Conservation (phyloP, 108 stramenopile species). For the Mediolabrus comicus region DNA sequence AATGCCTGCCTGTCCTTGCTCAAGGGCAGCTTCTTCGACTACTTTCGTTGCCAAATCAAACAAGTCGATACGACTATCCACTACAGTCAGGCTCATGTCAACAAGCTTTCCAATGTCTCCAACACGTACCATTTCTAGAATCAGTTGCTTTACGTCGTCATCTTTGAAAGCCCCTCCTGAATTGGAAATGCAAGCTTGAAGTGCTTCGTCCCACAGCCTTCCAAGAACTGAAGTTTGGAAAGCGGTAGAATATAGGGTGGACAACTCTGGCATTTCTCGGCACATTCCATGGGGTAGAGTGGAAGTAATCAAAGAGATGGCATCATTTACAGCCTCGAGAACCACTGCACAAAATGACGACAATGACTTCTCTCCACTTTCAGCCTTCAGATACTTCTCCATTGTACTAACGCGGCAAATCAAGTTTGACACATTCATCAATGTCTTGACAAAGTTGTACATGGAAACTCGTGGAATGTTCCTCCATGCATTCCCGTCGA, state of each 20-base stretch:
- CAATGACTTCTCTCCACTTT: not conserved
- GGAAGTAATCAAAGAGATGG: slow-evolving; percentile 14
- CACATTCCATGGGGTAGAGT: slow-evolving; percentile 2
- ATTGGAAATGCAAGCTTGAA: slow-evolving; percentile 56
- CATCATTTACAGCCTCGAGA: slow-evolving; percentile 27
- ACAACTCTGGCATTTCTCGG: slow-evolving; percentile 53
- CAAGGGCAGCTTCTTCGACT: slow-evolving; percentile 40
- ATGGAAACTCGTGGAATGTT: not conserved
- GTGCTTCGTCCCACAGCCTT: slow-evolving; percentile 66
- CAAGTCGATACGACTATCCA: slow-evolving; percentile 55
- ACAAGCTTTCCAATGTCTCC: slow-evolving; percentile 67
- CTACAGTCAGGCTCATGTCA: slow-evolving; percentile 52
- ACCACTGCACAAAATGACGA: slow-evolving; percentile 24
- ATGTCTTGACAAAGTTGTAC: slow-evolving; percentile 18
- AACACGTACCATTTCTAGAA: slow-evolving; percentile 75
- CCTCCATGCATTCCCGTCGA: slow-evolving; percentile 2
- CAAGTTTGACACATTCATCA: slow-evolving; percentile 33
- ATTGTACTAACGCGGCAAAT: slow-evolving; percentile 27
- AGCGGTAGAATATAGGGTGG: slow-evolving; percentile 55
- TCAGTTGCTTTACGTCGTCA: slow-evolving; percentile 52
- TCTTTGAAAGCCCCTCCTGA: slow-evolving; percentile 38
- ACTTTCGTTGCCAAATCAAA: slow-evolving; percentile 65
- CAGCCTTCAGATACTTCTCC: slow-evolving; percentile 3
- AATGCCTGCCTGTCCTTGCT: not conserved
- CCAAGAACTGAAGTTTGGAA: slow-evolving; percentile 59